These are phyloP conservation scores for Starmerella sp. DNA, from an alignment of 805 yeast genomes.

Conservation along the genomic window DNA sequence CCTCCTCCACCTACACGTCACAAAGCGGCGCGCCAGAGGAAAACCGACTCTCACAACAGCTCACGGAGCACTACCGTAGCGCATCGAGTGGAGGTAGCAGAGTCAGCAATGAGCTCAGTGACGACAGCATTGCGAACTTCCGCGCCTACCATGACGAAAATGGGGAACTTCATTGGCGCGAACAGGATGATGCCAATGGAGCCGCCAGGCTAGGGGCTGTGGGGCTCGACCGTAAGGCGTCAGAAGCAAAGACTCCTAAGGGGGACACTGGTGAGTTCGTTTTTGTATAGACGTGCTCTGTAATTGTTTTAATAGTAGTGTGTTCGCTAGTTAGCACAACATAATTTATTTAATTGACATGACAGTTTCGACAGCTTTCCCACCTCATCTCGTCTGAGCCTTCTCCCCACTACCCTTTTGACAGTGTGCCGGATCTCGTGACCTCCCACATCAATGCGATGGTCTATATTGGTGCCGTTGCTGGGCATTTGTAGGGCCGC, in stretches of 20 bases:
- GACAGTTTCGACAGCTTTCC: not conserved
- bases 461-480: not conserved
- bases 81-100: slow-evolving; percentile 27
- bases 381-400: no score
- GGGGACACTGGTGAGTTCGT: slow-evolving; percentile 28
- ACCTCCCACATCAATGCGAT: not conserved
- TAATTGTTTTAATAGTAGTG: not conserved
- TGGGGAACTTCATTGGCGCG: slow-evolving; percentile 29
- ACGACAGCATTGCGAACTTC: slow-evolving; percentile 22
- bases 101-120: slow-evolving; percentile 17
- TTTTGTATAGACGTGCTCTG: slow-evolving; percentile 22
- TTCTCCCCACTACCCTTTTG: not conserved
- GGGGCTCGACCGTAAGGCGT: slow-evolving; percentile 26
- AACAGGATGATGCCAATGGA: slow-evolving; percentile 8
- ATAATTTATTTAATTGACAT: not conserved
- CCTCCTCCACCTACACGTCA: slow-evolving; percentile 23
- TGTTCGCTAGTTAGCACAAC: not conserved
- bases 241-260: slow-evolving; percentile 26
- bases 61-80: slow-evolving; percentile 26
- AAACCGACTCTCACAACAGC: slow-evolving; percentile 6
- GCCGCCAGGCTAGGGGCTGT: slow-evolving; percentile 11
- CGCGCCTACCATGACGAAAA: slow-evolving; percentile 27
- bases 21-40: slow-evolving; percentile 3
- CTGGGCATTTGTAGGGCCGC: not conserved
- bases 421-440: not conserved